These are phyloP conservation scores for Talaromyces adpressus DNA, from an alignment of 495 filamentous ascomycete genomes.

Conservation along the genomic window DNA sequence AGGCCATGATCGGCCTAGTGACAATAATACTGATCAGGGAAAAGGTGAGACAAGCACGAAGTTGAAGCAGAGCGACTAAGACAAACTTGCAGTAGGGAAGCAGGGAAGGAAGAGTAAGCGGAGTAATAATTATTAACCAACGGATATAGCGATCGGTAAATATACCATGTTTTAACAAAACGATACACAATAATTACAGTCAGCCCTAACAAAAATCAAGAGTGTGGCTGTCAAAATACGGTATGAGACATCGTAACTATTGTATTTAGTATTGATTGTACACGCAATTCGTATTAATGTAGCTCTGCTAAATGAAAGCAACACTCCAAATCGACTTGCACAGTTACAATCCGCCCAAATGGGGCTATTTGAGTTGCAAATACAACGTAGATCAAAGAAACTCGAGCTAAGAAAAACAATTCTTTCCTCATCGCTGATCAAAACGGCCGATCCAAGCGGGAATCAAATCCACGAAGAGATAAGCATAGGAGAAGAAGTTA, in stretches of 20 bases:
- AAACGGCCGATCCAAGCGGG: not conserved
- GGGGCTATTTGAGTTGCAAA: not conserved
- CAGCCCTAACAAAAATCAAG: not conserved
- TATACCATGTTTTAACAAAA: not conserved
- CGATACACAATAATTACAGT: not conserved
- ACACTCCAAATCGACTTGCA: not conserved
- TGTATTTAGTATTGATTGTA: not conserved
- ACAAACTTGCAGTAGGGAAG: not conserved
- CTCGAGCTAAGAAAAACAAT: not conserved
- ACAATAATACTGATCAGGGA: not conserved
- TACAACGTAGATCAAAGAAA: not conserved
- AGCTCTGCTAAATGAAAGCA: not conserved
- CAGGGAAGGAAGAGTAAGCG: not conserved
- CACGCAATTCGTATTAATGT: not conserved
- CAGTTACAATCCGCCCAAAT: not conserved
- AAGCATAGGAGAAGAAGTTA: not conserved
- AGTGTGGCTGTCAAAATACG: not conserved
- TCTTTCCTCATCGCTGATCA: not conserved
- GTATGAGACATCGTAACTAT: not conserved
- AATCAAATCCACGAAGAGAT: not conserved
- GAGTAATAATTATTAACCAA: not conserved
- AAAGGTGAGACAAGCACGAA: not conserved
- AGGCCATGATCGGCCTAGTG: not conserved
- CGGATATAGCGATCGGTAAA: not conserved
- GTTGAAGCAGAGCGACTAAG: not conserved